These are phyloP conservation scores for Silybum marianum DNA, from an alignment of 129 eudicot species.

Conservation along the genomic window DNA sequence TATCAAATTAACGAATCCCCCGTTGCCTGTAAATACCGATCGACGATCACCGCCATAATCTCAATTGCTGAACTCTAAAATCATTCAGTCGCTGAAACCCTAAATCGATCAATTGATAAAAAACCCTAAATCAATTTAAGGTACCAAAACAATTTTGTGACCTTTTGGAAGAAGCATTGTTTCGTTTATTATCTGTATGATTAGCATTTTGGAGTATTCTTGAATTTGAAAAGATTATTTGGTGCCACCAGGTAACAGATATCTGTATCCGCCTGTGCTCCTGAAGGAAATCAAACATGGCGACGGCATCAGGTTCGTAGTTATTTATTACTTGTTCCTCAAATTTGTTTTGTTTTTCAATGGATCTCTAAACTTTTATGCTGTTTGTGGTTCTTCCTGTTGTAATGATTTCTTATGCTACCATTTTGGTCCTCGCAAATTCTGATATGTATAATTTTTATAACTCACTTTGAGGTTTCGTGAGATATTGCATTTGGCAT, in stretches of 20 bases:
- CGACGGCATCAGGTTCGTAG: constrained; percentile 4
- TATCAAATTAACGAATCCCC: background rate
- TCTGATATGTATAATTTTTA: too few relatives aligned
- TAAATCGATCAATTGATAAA: background rate
- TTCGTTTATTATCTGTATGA: background rate
- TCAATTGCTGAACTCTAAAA: background rate
- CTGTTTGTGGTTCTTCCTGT: background rate
- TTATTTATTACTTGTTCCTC: background rate
- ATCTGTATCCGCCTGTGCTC: background rate
- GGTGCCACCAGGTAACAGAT: background rate
- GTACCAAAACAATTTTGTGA: background rate
- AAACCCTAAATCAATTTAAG: background rate
- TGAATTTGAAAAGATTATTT: background rate
- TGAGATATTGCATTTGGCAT: background rate
- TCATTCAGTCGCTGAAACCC: too few relatives aligned
- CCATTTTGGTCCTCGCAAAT: too few relatives aligned
- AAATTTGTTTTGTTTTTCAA: background rate
- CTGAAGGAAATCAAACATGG: background rate
- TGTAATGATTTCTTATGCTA: background rate
- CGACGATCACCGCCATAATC: background rate
- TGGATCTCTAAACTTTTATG: background rate
- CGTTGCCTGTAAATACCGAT: background rate
- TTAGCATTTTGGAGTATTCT: background rate
- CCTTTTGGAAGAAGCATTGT: background rate
- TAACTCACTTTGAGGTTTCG: background rate